Evolutionary conservation across 1,284 basidiomycete genomes (phyloP).

Genomic region (Heliocybe sulcata): DNA sequence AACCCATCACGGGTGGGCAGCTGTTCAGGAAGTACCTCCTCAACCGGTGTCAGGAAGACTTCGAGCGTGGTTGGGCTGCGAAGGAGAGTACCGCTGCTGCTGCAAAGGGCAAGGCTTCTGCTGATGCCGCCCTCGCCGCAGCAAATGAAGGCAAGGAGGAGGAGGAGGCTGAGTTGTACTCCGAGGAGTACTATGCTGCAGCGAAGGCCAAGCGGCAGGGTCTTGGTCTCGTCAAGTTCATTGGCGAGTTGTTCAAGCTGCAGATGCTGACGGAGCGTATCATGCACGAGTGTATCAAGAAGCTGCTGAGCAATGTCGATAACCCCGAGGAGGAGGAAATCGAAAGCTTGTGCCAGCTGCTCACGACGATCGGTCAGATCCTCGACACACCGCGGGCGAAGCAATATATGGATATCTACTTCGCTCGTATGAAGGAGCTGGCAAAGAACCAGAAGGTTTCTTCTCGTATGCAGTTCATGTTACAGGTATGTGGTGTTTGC

Average conservation of each 20-base stretch:
- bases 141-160: too few species aligned
- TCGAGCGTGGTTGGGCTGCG: slow-evolving; percentile 84
- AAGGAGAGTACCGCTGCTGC: slow-evolving; percentile 60
- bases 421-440: slow-evolving; percentile 82
- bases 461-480: slow-evolving; percentile 92
- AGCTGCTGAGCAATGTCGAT: slow-evolving; percentile 86
- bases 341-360: slow-evolving; percentile 90
- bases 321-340: slow-evolving; percentile 98
- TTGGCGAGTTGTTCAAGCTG: slow-evolving; percentile 96
- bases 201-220: slow-evolving; percentile 97
- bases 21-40: slow-evolving; percentile 95
- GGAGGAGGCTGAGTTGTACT: slow-evolving; percentile 71
- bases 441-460: slow-evolving; percentile 69
- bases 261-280: slow-evolving; percentile 33
- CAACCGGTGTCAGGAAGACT: slow-evolving; percentile 92
- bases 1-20: slow-evolving; percentile 82
- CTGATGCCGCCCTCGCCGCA: too few species aligned
- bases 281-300: slow-evolving; percentile 93
- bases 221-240: slow-evolving; percentile 95
- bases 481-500: slow-evolving; percentile 55
- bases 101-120: too few species aligned
- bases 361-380: slow-evolving; percentile 81
- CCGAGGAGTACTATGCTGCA: slow-evolving; percentile 94
- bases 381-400: slow-evolving; percentile 79
- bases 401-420: slow-evolving; percentile 89